Conservation (phyloP, 345 rosid genomes). For the Mallotus nudiflorus region DNA sequence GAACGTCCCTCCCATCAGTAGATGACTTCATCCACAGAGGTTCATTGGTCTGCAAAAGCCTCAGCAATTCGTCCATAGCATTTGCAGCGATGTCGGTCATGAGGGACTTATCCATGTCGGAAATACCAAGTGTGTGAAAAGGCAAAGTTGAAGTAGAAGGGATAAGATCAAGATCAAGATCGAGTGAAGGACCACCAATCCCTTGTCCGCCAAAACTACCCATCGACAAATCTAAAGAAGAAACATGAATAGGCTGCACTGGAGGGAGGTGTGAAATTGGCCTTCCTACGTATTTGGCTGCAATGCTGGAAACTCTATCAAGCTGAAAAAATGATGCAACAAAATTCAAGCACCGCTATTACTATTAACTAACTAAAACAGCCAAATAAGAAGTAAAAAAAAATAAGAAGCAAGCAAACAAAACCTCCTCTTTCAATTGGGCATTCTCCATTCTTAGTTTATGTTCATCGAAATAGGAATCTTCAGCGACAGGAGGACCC, state of each 20-base stretch:
- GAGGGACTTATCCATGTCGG: conserved; percentile 86
- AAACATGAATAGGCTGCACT: conserved; percentile 66
- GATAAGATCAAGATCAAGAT: conserved; percentile 85
- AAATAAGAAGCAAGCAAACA: not conserved
- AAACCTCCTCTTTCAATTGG: conserved; percentile 93
- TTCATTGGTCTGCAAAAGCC: conserved; percentile 79
- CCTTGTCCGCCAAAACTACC: conserved; percentile 57
- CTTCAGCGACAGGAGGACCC: conserved; percentile 75
- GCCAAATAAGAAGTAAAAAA: no score
- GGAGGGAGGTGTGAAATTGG: conserved; percentile 90
- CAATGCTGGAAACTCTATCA: conserved; percentile 91
- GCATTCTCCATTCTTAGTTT: conserved; percentile 83
- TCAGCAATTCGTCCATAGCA: conserved; percentile 78
- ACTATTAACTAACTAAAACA: no score
- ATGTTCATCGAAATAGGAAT: conserved; percentile 85
- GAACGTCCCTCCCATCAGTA: conserved; percentile 56
- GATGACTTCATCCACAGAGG: conserved; percentile 74
- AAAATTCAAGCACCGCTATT: not conserved
- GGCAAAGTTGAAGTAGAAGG: conserved; percentile 54
- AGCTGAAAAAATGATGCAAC: conserved; percentile 45
- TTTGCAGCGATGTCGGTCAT: conserved; percentile 70
- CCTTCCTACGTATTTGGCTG: conserved; percentile 96
- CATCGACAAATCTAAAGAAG: conserved; percentile 86
- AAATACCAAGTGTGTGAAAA: conserved; percentile 50
- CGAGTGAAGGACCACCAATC: conserved; percentile 67